Base-by-base conservation (phyloP, 2,329 filamentous ascomycete species). In the Colletotrichum noveboracense region DNA sequence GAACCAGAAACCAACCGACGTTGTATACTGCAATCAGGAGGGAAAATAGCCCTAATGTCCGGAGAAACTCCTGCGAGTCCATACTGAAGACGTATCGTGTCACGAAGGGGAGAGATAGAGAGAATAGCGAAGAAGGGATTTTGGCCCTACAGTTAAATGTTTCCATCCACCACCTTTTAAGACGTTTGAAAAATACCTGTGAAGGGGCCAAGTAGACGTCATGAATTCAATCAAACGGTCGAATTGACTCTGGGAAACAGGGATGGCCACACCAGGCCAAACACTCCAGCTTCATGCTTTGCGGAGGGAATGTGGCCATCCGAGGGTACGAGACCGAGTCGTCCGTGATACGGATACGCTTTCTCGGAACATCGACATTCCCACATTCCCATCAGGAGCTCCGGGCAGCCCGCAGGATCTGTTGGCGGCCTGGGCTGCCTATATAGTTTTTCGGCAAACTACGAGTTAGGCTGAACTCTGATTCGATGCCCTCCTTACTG, bases 271-370 rank as follows among this genome's bases (percentile, higher is more conserved):
- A 55, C n/a, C 38, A 67, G 32, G 16, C 64, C 56, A 67, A 75
- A 73, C 56, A 24, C 26, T 43, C n/a, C n/a, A 28, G 10, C 61
- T 58, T 73, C 43, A 68, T 75, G 73, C 73, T 73, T 61, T 13
- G 13, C 12, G 24, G 24, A 10, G 56, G 43, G 56, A 28, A 55
- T 10, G 52, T 26, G 30, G 16, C 38, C 55, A 66, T 73, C 56
- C 56, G 38, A 67, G n/a, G 43, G 58, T 43, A 58, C 56, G 58
- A 56, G 32, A 70, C 32, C 36, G 68, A 62, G 16, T 52, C 34
- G 52, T 32, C 64, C 21, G 56, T 26, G 26, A 75, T 62, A 72
- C 73, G 69, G 64, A 75, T 75, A 72, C 69, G 73, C 55, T 58
- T 66, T 58, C 36, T 64, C 55, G 32, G 64, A 48, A 43, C 58